Conservation (phyloP, 345 rosid species). For the Brassica rapa region DNA sequence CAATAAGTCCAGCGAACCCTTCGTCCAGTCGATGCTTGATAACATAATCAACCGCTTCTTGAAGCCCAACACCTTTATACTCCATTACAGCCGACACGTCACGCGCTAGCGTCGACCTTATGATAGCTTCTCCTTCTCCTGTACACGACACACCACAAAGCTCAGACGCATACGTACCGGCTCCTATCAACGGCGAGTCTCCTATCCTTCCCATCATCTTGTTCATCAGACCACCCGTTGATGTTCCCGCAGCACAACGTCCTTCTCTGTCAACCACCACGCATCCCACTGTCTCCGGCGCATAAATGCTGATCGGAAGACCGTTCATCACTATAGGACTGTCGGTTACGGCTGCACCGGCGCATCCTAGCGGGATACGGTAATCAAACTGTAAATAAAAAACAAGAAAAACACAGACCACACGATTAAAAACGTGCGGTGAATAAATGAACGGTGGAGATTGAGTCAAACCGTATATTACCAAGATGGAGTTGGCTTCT, state of each 20-base stretch:
- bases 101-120: constrained; percentile 80
- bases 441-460: constrained; percentile 31
- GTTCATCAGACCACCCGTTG: constrained; percentile 96
- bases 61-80: constrained; percentile 76
- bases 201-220: constrained; percentile 87
- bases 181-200: constrained; percentile 94
- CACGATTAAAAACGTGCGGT: neutral
- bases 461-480: constrained; percentile 29
- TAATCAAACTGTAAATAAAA: constrained; percentile 40
- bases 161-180: constrained; percentile 86
- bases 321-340: constrained; percentile 77
- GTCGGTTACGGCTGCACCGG: constrained; percentile 59
- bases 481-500: constrained; percentile 91
- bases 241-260: constrained; percentile 87
- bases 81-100: constrained; percentile 98
- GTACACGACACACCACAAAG: constrained; percentile 89
- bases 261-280: constrained; percentile 85
- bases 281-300: constrained; percentile 96
- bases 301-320: constrained; percentile 82
- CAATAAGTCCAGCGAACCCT: constrained; percentile 86
- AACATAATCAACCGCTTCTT: constrained; percentile 81
- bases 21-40: constrained; percentile 78
- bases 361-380: constrained; percentile 67
- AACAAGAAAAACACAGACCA: neutral
- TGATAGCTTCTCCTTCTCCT: constrained; percentile 96